phyloP scores from a whole-genome alignment of 345 rosid species.

The Citrus australasica region DNA sequence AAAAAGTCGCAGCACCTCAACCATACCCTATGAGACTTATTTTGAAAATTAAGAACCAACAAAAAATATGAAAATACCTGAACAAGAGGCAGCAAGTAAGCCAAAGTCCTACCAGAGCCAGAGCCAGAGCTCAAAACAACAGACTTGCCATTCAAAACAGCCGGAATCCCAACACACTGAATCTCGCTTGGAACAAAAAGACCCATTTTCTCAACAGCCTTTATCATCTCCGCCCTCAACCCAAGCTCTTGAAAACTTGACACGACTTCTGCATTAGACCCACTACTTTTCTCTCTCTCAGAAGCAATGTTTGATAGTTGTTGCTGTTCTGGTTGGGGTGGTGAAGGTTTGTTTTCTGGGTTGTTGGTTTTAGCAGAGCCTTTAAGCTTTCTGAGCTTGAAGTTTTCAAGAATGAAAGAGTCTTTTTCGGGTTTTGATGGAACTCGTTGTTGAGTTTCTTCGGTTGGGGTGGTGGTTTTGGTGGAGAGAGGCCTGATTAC shows the following conservation, averaged over 20 bases:
- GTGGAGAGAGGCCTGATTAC: slow-evolving; percentile 8
- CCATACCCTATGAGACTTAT: too few species aligned
- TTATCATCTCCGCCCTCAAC: slow-evolving; percentile 46
- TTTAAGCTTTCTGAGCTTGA: slow-evolving; percentile 45
- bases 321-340: neutral
- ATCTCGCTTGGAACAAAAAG: slow-evolving; percentile 64
- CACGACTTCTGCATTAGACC: slow-evolving; percentile 11
- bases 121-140: slow-evolving; percentile 63
- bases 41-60: too few species aligned
- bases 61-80: slow-evolving; percentile 32
- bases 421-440: slow-evolving; percentile 11
- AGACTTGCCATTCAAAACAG: slow-evolving; percentile 52
- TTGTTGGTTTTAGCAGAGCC: slow-evolving; percentile 24
- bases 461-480: neutral
- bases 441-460: neutral
- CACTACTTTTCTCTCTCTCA: slow-evolving; percentile 10
- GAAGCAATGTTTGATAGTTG: neutral
- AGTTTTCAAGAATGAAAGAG: slow-evolving; percentile 38
- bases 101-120: slow-evolving; percentile 62
- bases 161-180: slow-evolving; percentile 64
- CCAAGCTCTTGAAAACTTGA: slow-evolving; percentile 54
- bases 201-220: slow-evolving; percentile 42
- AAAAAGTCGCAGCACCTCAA: too few species aligned
- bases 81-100: slow-evolving; percentile 62
- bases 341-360: slow-evolving; percentile 13